Base-by-base conservation (phyloP, 441 rosid genomes). In the Flueggea neowawraea region DNA sequence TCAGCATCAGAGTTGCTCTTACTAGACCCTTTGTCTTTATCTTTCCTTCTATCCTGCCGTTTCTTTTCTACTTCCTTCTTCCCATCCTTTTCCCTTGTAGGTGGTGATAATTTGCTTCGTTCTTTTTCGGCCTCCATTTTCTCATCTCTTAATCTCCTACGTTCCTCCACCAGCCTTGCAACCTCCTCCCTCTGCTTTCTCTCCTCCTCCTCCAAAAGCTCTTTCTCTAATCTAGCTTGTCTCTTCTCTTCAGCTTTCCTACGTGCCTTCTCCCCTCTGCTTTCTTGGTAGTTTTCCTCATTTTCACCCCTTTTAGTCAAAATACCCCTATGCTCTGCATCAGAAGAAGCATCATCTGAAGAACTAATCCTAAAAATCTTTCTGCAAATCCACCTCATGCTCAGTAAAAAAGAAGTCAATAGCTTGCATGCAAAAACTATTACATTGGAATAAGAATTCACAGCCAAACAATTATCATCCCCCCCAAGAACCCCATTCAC, bases 181-280 rank as follows among this genome's bases (percentile, higher is more conserved):
- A 90, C 98, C 79, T 94, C 98, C 78, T 89, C 98, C 69, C 96
- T 77, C 75, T 88, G 98, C 81, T 89, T 90, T 73, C 85, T 84
- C 74, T 94, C 98, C 74, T 90, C 98, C 73, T 90, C 97, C 80
- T 94, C 98, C 72, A 80, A 69, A 71, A 77, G 84, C 73, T 94
- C 97, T 71, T 75, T 88, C 64, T 94, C 98, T 55, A 90, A 68
- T 83, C 98, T 84, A 70, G 98, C 98, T 70, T 90, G 97, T 80
- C 92, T 86, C 81, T 82, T 93, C 80, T 93, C 98, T 70, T 93
- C 97, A 48, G 98, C 98, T 74, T 93, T 93, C 75, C 97, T 81
- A n/a, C 98, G 94, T 41, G 98, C 95, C 69, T 87, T 94, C 62
- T 94, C 98, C 39, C 82, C 75, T 80, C 84, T 90, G 71, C 89